These are phyloP conservation scores for Achaetomiella virescens DNA, from an alignment of 495 filamentous ascomycete species.

Conservation along the genomic window DNA sequence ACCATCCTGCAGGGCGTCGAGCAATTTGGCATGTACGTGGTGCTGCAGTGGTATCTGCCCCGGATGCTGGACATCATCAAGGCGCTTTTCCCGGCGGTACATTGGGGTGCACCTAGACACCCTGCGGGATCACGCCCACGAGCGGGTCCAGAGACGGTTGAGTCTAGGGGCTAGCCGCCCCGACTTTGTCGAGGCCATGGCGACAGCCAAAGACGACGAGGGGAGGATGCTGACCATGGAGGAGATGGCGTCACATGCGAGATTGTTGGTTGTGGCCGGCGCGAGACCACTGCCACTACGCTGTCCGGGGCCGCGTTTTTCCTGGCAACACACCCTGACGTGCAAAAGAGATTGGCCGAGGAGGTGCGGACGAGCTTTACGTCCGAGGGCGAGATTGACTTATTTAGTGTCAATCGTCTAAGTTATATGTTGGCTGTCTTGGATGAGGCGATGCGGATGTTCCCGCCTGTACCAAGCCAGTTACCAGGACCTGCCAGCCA, in stretches of 20 bases:
- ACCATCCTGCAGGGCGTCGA: no score
- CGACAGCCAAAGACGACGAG: slow-evolving; percentile 13
- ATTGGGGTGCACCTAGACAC: slow-evolving; percentile 4
- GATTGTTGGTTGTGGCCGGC: slow-evolving; percentile 28
- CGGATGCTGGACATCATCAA: neutral
- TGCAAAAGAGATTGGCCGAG: slow-evolving; percentile 31
- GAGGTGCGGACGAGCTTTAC: slow-evolving; percentile 48
- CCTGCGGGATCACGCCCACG: slow-evolving; percentile 19
- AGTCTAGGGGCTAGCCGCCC: slow-evolving; percentile 20
- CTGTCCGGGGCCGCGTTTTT: slow-evolving; percentile 44
- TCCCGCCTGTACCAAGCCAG: slow-evolving; percentile 43
- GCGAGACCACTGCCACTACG: slow-evolving; percentile 52
- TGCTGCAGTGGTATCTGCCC: slow-evolving; percentile 1
- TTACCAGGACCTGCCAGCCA: slow-evolving; percentile 37
- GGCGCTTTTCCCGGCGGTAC: neutral
- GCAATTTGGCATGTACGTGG: neutral
- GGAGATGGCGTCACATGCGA: slow-evolving; percentile 22
- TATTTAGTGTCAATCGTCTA: slow-evolving; percentile 36
- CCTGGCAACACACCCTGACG: slow-evolving; percentile 38
- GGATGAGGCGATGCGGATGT: slow-evolving; percentile 51
- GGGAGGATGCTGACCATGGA: slow-evolving; percentile 6
- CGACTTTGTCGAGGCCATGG: slow-evolving; percentile 40
- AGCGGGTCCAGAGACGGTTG: slow-evolving; percentile 27
- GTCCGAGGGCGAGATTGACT: slow-evolving; percentile 41
- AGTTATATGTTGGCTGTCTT: slow-evolving; percentile 52